phyloP scores from a whole-genome alignment of 1,139 yeast genomes.

The Pneumocystis oryctolagi region DNA sequence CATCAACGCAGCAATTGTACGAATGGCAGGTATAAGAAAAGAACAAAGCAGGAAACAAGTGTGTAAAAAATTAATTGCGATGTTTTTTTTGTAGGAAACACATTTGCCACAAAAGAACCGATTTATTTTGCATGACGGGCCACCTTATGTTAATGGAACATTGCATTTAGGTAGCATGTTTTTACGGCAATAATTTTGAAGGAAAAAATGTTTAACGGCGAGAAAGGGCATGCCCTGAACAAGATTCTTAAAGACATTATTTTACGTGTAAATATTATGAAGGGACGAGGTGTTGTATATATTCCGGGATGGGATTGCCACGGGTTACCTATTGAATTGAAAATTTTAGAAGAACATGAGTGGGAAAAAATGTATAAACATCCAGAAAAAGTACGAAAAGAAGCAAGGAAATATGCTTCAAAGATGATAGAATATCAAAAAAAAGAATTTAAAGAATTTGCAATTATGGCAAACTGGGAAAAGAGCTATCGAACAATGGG shows the following conservation, averaged over 20 bases:
- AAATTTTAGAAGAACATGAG: constrained; percentile 39
- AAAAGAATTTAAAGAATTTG: constrained; percentile 50
- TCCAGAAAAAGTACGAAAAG: constrained; percentile 42
- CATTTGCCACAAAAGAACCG: constrained; percentile 12
- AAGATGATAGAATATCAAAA: constrained; percentile 50
- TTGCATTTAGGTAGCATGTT: constrained; percentile 51
- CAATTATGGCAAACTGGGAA: constrained; percentile 71
- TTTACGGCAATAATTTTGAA: not conserved
- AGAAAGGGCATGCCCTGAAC: constrained; percentile 63
- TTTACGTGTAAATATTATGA: constrained; percentile 50
- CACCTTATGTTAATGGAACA: constrained; percentile 95
- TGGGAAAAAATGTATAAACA: constrained; percentile 19
- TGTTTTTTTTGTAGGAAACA: not conserved
- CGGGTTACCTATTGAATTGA: constrained; percentile 88
- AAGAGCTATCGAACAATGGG: constrained; percentile 56
- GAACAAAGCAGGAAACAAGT: no score
- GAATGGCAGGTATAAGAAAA: not conserved
- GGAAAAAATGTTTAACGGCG: not conserved
- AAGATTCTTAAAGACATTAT: constrained; percentile 78
- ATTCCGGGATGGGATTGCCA: constrained; percentile 98
- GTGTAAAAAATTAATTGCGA: not conserved
- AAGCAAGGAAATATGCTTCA: constrained; percentile 56
- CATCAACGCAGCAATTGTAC: not conserved
- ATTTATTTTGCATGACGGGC: constrained; percentile 88
- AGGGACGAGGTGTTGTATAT: constrained; percentile 50